Evolutionary conservation across 768 basidiomycete genomes (phyloP).

Genomic region (Baorangia bicolor): DNA sequence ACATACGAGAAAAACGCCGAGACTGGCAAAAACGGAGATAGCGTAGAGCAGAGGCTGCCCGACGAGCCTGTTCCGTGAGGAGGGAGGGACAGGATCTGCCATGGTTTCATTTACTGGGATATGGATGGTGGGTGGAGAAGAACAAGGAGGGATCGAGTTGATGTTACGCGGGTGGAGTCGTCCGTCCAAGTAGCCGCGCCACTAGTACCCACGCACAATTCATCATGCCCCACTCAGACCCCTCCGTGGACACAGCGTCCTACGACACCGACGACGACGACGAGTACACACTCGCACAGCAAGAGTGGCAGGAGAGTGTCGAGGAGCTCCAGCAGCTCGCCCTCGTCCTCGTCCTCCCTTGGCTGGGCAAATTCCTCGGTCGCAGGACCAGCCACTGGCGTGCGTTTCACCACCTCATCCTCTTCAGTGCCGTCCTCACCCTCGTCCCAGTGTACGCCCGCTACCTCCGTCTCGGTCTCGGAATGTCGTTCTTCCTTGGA

Average conservation of each 20-base stretch:
- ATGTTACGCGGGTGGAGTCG: constrained; percentile 15
- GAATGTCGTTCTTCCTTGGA: constrained; percentile 64
- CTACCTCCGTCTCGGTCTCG: constrained; percentile 62
- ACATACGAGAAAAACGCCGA: constrained; percentile 83
- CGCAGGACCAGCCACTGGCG: constrained; percentile 85
- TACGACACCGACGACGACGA: constrained; percentile 64
- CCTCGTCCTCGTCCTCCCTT: constrained; percentile 78
- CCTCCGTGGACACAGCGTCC: constrained; percentile 58
- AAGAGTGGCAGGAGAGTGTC: constrained; percentile 93
- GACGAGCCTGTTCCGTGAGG: constrained; percentile 55
- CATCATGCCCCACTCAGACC: constrained; percentile 63
- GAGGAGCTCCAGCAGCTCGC: constrained; percentile 80
- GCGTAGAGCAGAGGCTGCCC: constrained; percentile 77
- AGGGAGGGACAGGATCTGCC: constrained; percentile 34
- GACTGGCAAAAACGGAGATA: constrained; percentile 77
- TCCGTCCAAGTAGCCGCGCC: constrained; percentile 13
- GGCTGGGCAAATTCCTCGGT: constrained; percentile 86
- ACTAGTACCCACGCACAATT: constrained; percentile 17
- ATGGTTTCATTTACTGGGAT: constrained; percentile 50
- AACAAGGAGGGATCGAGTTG: constrained; percentile 4
- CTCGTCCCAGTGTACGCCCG: constrained; percentile 60
- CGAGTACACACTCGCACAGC: constrained; percentile 73
- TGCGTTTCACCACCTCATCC: constrained; percentile 39
- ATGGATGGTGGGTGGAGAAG: constrained; percentile 17
- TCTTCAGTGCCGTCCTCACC: constrained; percentile 12